Conservation (phyloP, 768 basidiomycete genomes). For the Dictyophora rubrovolvata region DNA sequence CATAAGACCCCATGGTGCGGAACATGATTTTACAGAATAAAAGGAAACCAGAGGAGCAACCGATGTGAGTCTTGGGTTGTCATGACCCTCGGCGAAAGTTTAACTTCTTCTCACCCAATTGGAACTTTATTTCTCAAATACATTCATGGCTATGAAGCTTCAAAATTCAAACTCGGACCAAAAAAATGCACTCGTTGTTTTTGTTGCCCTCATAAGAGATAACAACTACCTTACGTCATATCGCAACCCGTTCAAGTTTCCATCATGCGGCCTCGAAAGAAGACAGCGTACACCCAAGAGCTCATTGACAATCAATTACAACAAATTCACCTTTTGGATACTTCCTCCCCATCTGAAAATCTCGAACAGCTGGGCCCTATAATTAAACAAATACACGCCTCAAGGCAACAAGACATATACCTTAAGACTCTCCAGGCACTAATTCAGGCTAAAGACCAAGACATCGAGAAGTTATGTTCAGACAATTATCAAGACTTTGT, state of each 20-base stretch:
- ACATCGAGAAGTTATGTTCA: conserved; percentile 92
- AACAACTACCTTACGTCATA: too few relatives aligned
- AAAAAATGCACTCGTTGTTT: too few relatives aligned
- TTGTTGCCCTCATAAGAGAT: too few relatives aligned
- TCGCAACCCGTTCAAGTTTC: not conserved
- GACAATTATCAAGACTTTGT: conserved; percentile 99
- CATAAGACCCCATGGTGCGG: conserved; percentile 7
- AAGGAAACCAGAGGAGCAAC: too few relatives aligned
- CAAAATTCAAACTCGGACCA: too few relatives aligned
- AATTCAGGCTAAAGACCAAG: conserved; percentile 87
- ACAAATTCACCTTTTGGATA: conserved; percentile 82
- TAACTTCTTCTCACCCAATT: too few relatives aligned
- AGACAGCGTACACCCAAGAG: conserved; percentile 67
- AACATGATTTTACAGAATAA: too few relatives aligned
- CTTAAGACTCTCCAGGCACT: conserved; percentile 78
- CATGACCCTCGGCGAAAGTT: too few relatives aligned
- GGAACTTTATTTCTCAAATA: too few relatives aligned
- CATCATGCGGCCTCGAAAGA: conserved; percentile 62
- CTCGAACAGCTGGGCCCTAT: conserved; percentile 92
- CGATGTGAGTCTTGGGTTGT: too few relatives aligned
- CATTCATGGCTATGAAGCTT: too few relatives aligned
- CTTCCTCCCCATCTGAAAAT: conserved; percentile 85
- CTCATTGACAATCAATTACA: conserved; percentile 84
- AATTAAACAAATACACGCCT: conserved; percentile 86
- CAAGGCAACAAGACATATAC: conserved; percentile 81